Percentiles rank a stretch among this genome's conserved stretches.
Conservation (phyloP, 2,329 filamentous ascomycete species). For the Paramyrothecium roridum region DNA sequence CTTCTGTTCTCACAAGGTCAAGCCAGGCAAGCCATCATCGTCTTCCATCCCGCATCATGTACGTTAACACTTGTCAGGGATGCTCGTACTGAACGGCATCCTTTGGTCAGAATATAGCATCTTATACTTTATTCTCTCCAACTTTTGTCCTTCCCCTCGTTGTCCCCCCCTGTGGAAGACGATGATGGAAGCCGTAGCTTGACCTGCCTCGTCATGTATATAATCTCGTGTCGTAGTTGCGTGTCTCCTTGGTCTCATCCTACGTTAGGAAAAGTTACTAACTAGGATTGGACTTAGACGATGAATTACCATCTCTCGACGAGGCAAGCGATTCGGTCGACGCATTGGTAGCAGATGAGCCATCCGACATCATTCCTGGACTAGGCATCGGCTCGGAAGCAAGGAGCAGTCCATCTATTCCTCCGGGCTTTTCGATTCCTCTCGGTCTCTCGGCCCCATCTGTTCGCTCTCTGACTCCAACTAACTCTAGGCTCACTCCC, state of each 20-base stretch:
- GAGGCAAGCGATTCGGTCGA: constrained; percentile 64
- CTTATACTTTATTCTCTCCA: constrained; percentile 34
- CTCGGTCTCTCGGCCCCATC: background rate
- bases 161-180: constrained; percentile 48
- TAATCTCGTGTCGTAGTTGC: constrained; percentile 26
- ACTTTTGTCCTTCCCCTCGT: constrained; percentile 28
- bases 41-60: constrained; percentile 63
- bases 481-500: constrained; percentile 1
- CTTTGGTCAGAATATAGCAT: constrained; percentile 39
- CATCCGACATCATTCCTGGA: constrained; percentile 10
- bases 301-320: constrained; percentile 58
- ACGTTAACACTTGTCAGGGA: constrained; percentile 54
- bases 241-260: constrained; percentile 21
- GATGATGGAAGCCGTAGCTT: constrained; percentile 60
- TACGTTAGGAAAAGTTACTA: constrained; percentile 3
- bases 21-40: constrained; percentile 66
- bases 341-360: constrained; percentile 64
- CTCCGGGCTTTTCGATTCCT: constrained; percentile 8
- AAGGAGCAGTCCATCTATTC: background rate
- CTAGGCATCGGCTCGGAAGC: background rate
- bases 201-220: constrained; percentile 40
- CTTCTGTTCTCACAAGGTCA: constrained; percentile 28
- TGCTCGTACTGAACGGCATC: constrained; percentile 26
- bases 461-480: background rate
- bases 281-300: constrained; percentile 56